Conservation (phyloP, 495 filamentous ascomycete species). For the Cercophora samala region DNA sequence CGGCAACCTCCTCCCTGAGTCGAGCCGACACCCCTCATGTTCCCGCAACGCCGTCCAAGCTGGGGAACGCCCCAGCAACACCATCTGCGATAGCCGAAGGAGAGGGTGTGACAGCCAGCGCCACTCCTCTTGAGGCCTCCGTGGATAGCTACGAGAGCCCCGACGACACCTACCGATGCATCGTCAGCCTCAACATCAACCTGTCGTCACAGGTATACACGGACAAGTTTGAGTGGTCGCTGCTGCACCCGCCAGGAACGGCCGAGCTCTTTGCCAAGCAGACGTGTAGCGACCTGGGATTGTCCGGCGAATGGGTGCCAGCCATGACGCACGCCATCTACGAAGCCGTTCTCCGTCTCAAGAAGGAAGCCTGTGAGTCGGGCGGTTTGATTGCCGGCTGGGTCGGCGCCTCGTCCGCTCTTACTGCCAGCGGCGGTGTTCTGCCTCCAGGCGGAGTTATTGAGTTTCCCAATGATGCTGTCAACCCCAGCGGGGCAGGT, state of each 20-base stretch:
- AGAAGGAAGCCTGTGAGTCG: conserved; percentile 93
- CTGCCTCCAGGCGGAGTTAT: conserved; percentile 32
- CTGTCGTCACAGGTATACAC: conserved; percentile 88
- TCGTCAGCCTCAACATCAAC: conserved; percentile 88
- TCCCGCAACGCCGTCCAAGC: conserved; percentile 33
- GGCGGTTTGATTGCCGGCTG: conserved; percentile 72
- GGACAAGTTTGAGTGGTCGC: conserved; percentile 98
- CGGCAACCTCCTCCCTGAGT: conserved; percentile 32
- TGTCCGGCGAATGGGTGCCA: conserved; percentile 89
- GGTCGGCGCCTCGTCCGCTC: conserved; percentile 33
- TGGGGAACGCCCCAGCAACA: conserved; percentile 16
- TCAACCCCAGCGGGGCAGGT: conserved; percentile 54
- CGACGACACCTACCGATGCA: conserved; percentile 87
- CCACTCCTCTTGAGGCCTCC: conserved; percentile 24
- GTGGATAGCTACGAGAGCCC: conserved; percentile 53
- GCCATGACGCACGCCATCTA: conserved; percentile 96
- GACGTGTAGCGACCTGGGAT: conserved; percentile 86
- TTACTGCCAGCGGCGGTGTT: conserved; percentile 45
- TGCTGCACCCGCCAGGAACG: conserved; percentile 85
- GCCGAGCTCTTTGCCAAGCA: conserved; percentile 89
- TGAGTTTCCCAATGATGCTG: conserved; percentile 86
- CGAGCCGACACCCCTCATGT: conserved; percentile 47
- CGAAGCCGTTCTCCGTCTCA: conserved; percentile 85
- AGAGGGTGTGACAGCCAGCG: conserved; percentile 28
- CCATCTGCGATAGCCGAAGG: conserved; percentile 25